Evolutionary conservation across 345 rosid genomes (phyloP).

Genomic region (Sisymbrium altissimum): DNA sequence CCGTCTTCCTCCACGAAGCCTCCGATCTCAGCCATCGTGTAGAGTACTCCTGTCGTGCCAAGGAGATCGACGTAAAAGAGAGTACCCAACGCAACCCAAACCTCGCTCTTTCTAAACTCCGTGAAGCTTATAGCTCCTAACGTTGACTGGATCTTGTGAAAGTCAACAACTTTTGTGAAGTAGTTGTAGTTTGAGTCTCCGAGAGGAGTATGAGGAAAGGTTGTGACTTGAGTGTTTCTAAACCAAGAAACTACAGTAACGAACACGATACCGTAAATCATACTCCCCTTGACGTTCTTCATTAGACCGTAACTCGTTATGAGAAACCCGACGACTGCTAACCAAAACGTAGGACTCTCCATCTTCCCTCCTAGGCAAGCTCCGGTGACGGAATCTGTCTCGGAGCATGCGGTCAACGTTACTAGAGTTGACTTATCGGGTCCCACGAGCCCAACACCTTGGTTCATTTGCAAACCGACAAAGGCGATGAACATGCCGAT

Average conservation of each 20-base stretch:
- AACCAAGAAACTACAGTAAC: slow-evolving; percentile 81
- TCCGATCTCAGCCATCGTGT: slow-evolving; percentile 79
- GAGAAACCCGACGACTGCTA: slow-evolving; percentile 60
- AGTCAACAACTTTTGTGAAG: slow-evolving; percentile 67
- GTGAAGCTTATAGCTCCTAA: slow-evolving; percentile 66
- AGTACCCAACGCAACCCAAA: slow-evolving; percentile 73
- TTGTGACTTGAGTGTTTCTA: slow-evolving; percentile 67
- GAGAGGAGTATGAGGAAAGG: slow-evolving; percentile 50
- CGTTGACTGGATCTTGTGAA: slow-evolving; percentile 69
- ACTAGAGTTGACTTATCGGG: slow-evolving; percentile 67
- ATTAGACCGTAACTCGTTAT: slow-evolving; percentile 63
- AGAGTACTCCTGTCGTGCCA: slow-evolving; percentile 64
- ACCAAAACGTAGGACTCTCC: slow-evolving; percentile 82
- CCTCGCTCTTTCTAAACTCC: slow-evolving; percentile 47
- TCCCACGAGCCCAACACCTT: slow-evolving; percentile 79
- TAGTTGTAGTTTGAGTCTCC: slow-evolving; percentile 64
- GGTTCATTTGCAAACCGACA: slow-evolving; percentile 73
- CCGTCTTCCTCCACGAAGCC: slow-evolving; percentile 63
- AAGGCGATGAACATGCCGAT: slow-evolving; percentile 88
- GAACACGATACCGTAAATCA: slow-evolving; percentile 71
- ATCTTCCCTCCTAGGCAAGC: slow-evolving; percentile 59
- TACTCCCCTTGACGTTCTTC: slow-evolving; percentile 74
- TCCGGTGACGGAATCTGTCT: slow-evolving; percentile 49
- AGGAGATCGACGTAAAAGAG: slow-evolving; percentile 70
- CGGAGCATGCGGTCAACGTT: slow-evolving; percentile 61